Evolutionary conservation across 371 early-diverging fungal genomes (phyloP), one percentile per base, ranked within the genome.

Genomic region (Mortierella sp.): DNA sequence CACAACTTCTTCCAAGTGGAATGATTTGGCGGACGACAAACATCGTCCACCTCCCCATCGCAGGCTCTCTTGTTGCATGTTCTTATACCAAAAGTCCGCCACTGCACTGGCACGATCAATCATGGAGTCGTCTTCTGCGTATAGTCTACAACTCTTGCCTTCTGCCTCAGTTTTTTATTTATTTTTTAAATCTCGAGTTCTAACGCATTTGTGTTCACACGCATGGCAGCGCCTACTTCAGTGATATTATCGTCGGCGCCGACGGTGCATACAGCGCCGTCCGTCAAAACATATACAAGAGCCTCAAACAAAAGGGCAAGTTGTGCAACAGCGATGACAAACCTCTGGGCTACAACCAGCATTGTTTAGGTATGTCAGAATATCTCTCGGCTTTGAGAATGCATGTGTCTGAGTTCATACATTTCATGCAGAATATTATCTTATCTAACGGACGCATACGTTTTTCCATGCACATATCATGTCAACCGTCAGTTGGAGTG

Each of bases 231-330:
- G 41, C 60, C 6, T 71, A 71, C 42, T 27, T 47, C 17, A 47
- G 52, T 19, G 39, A 59, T n/a, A 64, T 71, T 23, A 44, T 71
- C 50, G 31, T 71, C n/a, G 72, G 72, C 31, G 72, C 72, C 11
- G 72, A 71, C 47, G 72, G 72, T 2, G 72, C 72, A 1, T 64
- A 71, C 42, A 64, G 65, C 21, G 64, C 60, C 24, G 60, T 64
- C 24, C 72, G 72, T 12, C 59, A 64, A 31, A 64, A 64, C 43
- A 71, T 71, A 12, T 64, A 64, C 56, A 60, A 64, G 65, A 60
- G 44, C n/a, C 56, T 71, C 7, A 59, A 54, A 23, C 55, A 54
- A 21, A 55, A 64, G 27, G 60, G 60, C 6, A 60, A 54, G 26
- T 43, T 71, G 12, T 60, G 65, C 1, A 12, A 54, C 27, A 64